A percentile compares a stretch with the other conserved stretches of the same genome.
phyloP scores from a whole-genome alignment of 805 yeast genomes.

The Zygosaccharomyces rouxii region DNA sequence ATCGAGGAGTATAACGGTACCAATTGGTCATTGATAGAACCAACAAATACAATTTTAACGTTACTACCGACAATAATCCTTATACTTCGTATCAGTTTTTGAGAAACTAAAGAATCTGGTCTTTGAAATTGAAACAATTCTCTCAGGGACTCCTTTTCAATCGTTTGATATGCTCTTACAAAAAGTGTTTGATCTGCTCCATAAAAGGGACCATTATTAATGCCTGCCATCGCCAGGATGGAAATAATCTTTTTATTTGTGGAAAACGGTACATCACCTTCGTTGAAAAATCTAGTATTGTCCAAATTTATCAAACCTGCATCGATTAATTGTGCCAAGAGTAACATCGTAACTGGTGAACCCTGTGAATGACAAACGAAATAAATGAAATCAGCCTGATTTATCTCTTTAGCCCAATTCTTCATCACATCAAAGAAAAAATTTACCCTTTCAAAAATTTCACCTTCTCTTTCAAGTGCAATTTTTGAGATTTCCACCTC shows the following conservation, averaged over 20 bases:
- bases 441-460: constrained; percentile 78
- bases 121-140: constrained; percentile 88
- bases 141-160: constrained; percentile 79
- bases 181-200: constrained; percentile 84
- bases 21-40: constrained; percentile 88
- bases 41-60: constrained; percentile 75
- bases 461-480: constrained; percentile 92
- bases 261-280: constrained; percentile 12
- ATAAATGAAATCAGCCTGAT: constrained; percentile 78
- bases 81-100: constrained; percentile 63
- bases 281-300: constrained; percentile 23
- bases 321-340: constrained; percentile 69
- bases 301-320: constrained; percentile 44
- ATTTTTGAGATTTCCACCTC: constrained; percentile 71
- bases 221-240: constrained; percentile 90
- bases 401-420: constrained; percentile 53
- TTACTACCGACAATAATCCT: constrained; percentile 61
- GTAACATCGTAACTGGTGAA: constrained; percentile 79
- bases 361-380: constrained; percentile 97
- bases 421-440: constrained; percentile 68
- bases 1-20: constrained; percentile 89
- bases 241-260: constrained; percentile 49
- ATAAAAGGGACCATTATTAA: constrained; percentile 88
- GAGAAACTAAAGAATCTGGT: constrained; percentile 65
- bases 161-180: constrained; percentile 82